Evolutionary conservation across 2,329 filamentous ascomycete species (phyloP).

Genomic region (Beauveria varroae): DNA sequence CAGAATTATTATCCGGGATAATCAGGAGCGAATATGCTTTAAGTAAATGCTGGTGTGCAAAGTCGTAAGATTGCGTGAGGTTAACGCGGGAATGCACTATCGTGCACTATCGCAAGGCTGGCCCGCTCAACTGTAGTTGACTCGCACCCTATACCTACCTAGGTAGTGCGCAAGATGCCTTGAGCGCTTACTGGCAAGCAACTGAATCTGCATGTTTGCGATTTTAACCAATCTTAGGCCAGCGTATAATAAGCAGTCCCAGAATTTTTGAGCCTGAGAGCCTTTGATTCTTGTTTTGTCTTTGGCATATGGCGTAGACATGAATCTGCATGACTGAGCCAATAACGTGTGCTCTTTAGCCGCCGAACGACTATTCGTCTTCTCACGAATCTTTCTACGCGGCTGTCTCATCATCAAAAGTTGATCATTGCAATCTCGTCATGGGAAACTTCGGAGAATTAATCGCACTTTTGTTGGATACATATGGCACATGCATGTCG

Average conservation of each 20-base stretch:
- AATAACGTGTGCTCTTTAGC: not conserved
- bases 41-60: not conserved
- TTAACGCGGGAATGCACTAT: not conserved
- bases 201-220: not conserved
- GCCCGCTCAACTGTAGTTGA: not conserved
- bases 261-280: not conserved
- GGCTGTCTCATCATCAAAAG: not conserved
- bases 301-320: no score
- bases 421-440: slow-evolving; percentile 1
- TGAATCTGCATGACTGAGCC: not conserved
- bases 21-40: not conserved
- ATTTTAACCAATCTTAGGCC: not conserved
- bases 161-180: no score
- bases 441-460: slow-evolving; percentile 36
- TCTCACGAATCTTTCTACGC: not conserved
- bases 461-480: slow-evolving; percentile 37
- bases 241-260: not conserved
- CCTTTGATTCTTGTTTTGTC: not conserved
- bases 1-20: not conserved
- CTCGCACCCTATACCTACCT: no score
- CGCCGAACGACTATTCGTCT: not conserved
- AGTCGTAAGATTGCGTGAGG: not conserved
- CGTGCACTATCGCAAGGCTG: not conserved
- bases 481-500: slow-evolving; percentile 38
- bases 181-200: not conserved